Evolutionary conservation across 2,329 filamentous ascomycete genomes (phyloP), one percentile per base, ranked within the genome.

Genomic region (Drechslera avenae): DNA sequence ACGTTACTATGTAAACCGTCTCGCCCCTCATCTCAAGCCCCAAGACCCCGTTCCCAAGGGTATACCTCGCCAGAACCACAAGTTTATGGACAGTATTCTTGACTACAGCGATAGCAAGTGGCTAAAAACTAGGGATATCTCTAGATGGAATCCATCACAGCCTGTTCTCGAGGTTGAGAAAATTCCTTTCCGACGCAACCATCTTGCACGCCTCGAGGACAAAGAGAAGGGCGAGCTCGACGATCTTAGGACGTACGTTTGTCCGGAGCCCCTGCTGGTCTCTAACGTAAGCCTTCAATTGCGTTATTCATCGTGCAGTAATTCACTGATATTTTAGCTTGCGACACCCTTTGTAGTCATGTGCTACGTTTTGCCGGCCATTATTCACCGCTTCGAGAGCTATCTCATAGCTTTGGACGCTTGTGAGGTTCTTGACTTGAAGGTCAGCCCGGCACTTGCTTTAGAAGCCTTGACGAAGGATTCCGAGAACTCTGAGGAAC

Each of bases 401-500:
- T 88, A 87, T 50, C 78, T 97, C 3, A 89, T 97, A 56, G 85
- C 88, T 0, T 72, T 89, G 0, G 93, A 99, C 56, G 89, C 86
- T 0, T 91, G 87, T 58, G 71, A 80, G 1, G 71, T 83, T 14
- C 74, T 97, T 0, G 81, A 81, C 2, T 77, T 97, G 1, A 65
- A 80, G 0, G 81, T 96, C 12, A 78, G 79, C 0, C 83, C 89
- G 0, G 79, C 82, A 1, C 77, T 95, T 21, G 92, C 92, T 0
- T 79, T 99, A 0, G 92, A 97, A 67, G 91, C 94, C 0, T 78
- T 97, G 49, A 99, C 94, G 0, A 97, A 99, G 67, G 90, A 97
- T 64, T 92, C 88, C 0, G 89, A 95, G 60, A 92, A 92, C 57
- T 86, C 86, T 0, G 88, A 88, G 6, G 90, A 96, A 31, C 83